Base-by-base conservation (phyloP, 179 eudicot genomes). In the Spinacia oleracea region DNA sequence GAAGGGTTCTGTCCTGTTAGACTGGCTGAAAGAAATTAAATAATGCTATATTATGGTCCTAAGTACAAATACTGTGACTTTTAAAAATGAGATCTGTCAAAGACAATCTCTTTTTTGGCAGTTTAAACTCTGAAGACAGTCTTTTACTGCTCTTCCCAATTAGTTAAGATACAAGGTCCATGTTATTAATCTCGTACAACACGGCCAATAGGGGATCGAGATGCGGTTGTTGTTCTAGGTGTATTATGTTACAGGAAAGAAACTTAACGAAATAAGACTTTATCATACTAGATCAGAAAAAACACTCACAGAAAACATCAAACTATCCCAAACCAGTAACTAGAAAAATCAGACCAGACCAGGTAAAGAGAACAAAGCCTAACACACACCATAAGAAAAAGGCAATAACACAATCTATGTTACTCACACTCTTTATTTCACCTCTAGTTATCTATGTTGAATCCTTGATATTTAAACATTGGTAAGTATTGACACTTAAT, bases 1-100 rank as follows among this genome's bases (percentile, higher is more conserved):
- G 73, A 59, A 83, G 72, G 76, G 48, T 75, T 67, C 59, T 75
- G 38, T 72, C 77, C 70, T 70, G 51, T 75, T 64, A 67, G 58
- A 25, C 10, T 70, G 55, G 55, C 51, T 70, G n/a, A 32, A 70
- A 38, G 32, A 79, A 42, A 25, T 79, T 75, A 27, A 66, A 72
- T 74, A 74, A 58, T 78, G 84, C 75, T 78, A 70, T 51, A 76
- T 62, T 63, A 68, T 73, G 70, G 76, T 45, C 76, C 46, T 25
- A 7, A 72, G 25, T 58, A 58, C 66, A 56, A 73, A 48, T 34
- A 35, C 15, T 64, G 48, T 74, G 31, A 20, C n/a, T 46, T 9
- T 42, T 63, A 31, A 3, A 45, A 56, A 18, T 56, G 62, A n/a
- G 62, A 12, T 63, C 40, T 63, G 31, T 31, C 7, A 10, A 14